Conservation (phyloP, 257 asterid genomes). For the Solanum virginianum region DNA sequence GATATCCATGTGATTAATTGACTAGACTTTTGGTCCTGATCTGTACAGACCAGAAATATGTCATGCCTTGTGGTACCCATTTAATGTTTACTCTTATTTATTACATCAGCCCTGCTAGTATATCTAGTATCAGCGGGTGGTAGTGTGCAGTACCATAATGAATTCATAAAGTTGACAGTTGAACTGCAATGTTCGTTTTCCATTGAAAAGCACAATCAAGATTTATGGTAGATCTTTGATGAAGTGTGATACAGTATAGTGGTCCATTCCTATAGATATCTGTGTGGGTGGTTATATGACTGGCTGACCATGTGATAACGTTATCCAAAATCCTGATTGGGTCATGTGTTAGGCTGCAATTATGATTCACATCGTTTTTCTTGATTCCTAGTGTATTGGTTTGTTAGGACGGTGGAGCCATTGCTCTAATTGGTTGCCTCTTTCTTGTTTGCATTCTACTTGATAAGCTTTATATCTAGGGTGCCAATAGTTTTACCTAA, state of each 20-base stretch:
- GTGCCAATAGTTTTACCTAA: neutral
- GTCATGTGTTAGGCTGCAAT: neutral
- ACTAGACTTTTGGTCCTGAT: constrained; percentile 10
- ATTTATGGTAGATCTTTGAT: constrained; percentile 5
- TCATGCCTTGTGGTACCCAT: constrained; percentile 35
- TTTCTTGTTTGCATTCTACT: neutral
- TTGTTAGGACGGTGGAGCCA: neutral
- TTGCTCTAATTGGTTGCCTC: neutral
- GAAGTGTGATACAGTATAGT: constrained; percentile 1
- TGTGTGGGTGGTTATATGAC: constrained; percentile 15
- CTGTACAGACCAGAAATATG: constrained; percentile 50
- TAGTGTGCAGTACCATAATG: neutral
- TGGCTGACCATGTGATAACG: neutral
- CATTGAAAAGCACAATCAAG: neutral
- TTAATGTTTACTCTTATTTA: constrained; percentile 16
- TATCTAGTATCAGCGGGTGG: neutral
- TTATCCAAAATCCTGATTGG: neutral
- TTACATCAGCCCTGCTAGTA: constrained; percentile 2
- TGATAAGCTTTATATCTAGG: neutral
- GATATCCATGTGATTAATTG: neutral
- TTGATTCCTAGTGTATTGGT: neutral
- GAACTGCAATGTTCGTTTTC: neutral
- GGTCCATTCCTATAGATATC: neutral
- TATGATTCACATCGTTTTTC: neutral
- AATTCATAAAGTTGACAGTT: neutral